A percentile compares a stretch with the other conserved stretches of the same genome.
These are phyloP conservation scores for Podosphaera xanthii DNA, from an alignment of 2,329 filamentous ascomycete species.

Conservation along the genomic window DNA sequence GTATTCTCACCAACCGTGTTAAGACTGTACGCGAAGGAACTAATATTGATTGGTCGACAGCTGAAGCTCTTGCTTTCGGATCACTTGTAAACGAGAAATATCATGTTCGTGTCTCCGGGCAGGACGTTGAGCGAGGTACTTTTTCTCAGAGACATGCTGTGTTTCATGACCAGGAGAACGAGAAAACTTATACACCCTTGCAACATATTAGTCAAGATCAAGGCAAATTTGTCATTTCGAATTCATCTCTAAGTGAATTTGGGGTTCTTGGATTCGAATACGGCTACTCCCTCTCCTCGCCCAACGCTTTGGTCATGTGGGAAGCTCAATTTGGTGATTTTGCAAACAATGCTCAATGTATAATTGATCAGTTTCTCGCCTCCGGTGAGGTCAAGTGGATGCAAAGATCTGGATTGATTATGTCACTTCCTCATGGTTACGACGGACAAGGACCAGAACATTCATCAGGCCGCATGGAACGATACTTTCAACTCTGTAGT, in stretches of 20 bases:
- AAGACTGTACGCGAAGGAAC: slow-evolving; percentile 84
- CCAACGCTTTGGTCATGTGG: slow-evolving; percentile 96
- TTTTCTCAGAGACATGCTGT: slow-evolving; percentile 97
- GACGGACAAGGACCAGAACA: slow-evolving; percentile 97
- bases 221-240: slow-evolving; percentile 87
- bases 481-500: slow-evolving; percentile 91
- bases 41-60: slow-evolving; percentile 94
- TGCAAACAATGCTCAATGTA: slow-evolving; percentile 96
- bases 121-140: slow-evolving; percentile 97
- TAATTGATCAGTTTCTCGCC: slow-evolving; percentile 96
- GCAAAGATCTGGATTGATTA: slow-evolving; percentile 86
- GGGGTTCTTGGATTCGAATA: slow-evolving; percentile 87
- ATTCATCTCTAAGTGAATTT: slow-evolving; percentile 61
- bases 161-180: slow-evolving; percentile 89
- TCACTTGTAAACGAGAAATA: slow-evolving; percentile 78
- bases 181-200: slow-evolving; percentile 79
- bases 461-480: slow-evolving; percentile 90
- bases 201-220: slow-evolving; percentile 79
- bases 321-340: slow-evolving; percentile 99
- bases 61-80: slow-evolving; percentile 86
- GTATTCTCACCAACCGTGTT: slow-evolving; percentile 70
- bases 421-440: slow-evolving; percentile 93
- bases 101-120: slow-evolving; percentile 90
- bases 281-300: slow-evolving; percentile 89
- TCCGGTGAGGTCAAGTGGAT: slow-evolving; percentile 98